Evolutionary conservation across 768 basidiomycete species (phyloP), one percentile per base, ranked within the genome.

Genomic region (Russula dissimulans): DNA sequence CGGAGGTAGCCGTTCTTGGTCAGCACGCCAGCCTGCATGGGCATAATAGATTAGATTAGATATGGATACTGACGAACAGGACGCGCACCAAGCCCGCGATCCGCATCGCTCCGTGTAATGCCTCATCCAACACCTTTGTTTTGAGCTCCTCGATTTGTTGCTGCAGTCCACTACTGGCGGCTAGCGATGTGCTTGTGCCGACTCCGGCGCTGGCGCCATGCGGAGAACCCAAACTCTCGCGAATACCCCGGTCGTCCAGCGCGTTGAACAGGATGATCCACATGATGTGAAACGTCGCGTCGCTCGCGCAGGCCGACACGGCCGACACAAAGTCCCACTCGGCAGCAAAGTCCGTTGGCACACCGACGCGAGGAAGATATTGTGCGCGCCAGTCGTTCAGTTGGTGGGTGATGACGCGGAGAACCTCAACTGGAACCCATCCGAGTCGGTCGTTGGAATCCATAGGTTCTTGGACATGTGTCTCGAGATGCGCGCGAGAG

Each of bases 301-400:
- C 89, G 68, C 87, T 90, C 18, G 88, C 87, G 81, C 84, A 85
- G 11, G 83, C 81, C 11, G 81, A 80, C 26, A 86, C 81, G n/a
- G 84, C 85, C 22, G 80, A 79, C 47, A 94, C 84, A 67, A 95
- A 97, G 67, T 97, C 91, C 93, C 94, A 95, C 61, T 86, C 82
- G 1, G 83, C 82, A 57, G 86, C 84, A 70, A 91, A 89, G 69
- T 89, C 87, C 56, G 80, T 83, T 10, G 94, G 93, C 42, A 95
- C 92, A 29, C 94, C 93, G 32, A 95, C 90, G 48, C 80, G 77
- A 44, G 78, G 79, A 39, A 97, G 79, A 68, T 87, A 86, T 41
- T 84, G 75, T 34, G 87, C 85, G 61, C 87, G 78, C 93, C 93
- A 95, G 48, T 81, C 76, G 54, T 76, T 73, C 26, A 91, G 79